Evolutionary conservation across 2,329 filamentous ascomycete species (phyloP), one percentile per base, ranked within the genome.

Genomic region (Chrysoporthe deuterocubensis): DNA sequence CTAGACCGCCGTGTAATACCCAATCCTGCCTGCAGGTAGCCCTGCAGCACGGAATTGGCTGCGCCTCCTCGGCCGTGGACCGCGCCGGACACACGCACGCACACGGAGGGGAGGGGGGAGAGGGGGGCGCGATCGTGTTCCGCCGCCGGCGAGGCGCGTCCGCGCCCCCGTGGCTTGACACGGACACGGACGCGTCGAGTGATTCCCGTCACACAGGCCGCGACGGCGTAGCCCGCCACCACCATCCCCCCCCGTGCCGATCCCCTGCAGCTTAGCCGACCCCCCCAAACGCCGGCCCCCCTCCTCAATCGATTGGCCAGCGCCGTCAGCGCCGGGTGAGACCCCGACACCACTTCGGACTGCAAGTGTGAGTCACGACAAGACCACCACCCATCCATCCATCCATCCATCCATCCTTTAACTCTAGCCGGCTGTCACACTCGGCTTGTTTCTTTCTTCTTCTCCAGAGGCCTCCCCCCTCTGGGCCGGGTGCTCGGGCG

Each of bases 261-360:
- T 65, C 48, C 21, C 50, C 62, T 44, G 40, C 57, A 68, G 43
- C 58, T 34, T 50, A 46, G 44, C 21, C 50, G 11, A 14, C 14
- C 56, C 65, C 54, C 63, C 59, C 62, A 57, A 68, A 62, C 67
- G 57, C 63, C 67, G 48, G 60, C 63, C 26, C 63, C 67, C 57
- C 40, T 62, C 1, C 62, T 58, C 67, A 68, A 68, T 62, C 66
- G 34, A 62, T 62, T 43, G 13, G n/a, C 21, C 64, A 32, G 14
- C 34, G 37, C 9, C 58, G 37, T 21, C 52, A 57, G 34, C 58
- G 48, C 50, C 52, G 42, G 60, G n/a, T 34, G 11, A 50, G 48
- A 62, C 44, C 26, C 52, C 50, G 65, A 34, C 37, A 64, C 21
- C 62, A 52, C 5, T 26, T 54, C 58, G 26, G 16, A 32, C n/a